phyloP scores from a whole-genome alignment of 2,329 filamentous ascomycete genomes.

The Mycogone perniciosa region DNA sequence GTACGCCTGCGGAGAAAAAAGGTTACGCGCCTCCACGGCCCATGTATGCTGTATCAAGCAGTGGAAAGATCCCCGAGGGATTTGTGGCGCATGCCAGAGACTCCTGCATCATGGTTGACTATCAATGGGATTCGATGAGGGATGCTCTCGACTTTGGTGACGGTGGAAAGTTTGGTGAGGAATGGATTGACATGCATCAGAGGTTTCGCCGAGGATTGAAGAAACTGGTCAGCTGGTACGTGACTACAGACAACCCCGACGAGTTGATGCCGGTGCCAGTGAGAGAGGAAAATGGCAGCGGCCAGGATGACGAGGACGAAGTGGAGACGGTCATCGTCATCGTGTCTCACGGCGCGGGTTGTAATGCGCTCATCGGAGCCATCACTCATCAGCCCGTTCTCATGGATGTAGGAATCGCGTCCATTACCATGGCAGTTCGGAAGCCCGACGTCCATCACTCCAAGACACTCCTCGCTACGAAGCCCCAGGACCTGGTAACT shows the following conservation, averaged over 20 bases:
- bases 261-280: conserved; percentile 42
- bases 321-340: conserved; percentile 76
- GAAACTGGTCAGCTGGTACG: conserved; percentile 79
- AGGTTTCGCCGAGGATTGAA: conserved; percentile 76
- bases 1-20: conserved; percentile 21
- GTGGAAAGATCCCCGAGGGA: conserved; percentile 76
- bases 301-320: conserved; percentile 48
- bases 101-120: conserved; percentile 80
- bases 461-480: conserved; percentile 24
- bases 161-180: conserved; percentile 82
- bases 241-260: conserved; percentile 44
- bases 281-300: conserved; percentile 21
- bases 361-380: conserved; percentile 89
- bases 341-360: conserved; percentile 91
- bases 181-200: conserved; percentile 94
- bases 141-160: conserved; percentile 74
- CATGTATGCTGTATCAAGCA: conserved; percentile 73
- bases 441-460: conserved; percentile 41
- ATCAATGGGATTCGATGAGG: conserved; percentile 91
- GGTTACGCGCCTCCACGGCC: conserved; percentile 73
- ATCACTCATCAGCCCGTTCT: conserved; percentile 87
- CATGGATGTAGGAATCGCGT: conserved; percentile 83
- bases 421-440: conserved; percentile 78
- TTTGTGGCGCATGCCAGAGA: conserved; percentile 89
- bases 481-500: conserved; percentile 27